Evolutionary conservation across 768 basidiomycete genomes (phyloP).

Genomic region (Xerocomus spinulosus): DNA sequence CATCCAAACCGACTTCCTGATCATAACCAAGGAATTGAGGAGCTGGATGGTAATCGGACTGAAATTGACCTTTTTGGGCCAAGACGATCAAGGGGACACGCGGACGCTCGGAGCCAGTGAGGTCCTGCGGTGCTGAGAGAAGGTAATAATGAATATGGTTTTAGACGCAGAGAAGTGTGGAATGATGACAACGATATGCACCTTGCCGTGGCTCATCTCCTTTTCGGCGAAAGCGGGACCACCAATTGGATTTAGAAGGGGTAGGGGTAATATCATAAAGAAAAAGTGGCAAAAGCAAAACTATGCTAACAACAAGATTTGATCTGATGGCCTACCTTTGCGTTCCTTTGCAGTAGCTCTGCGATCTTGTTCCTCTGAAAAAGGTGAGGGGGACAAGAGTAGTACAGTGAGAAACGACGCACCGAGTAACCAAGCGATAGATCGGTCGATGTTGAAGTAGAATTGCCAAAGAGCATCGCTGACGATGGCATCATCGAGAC

Average conservation of each 20-base stretch:
- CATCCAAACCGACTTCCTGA: conserved; percentile 21
- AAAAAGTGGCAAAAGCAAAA: conserved; percentile 32
- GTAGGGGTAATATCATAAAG: conserved; percentile 28
- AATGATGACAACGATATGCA: conserved; percentile 42
- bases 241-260: conserved; percentile 32
- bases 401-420: conserved; percentile 24
- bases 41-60: conserved; percentile 25
- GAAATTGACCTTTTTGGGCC: conserved; percentile 50
- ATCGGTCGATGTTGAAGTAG: conserved; percentile 79
- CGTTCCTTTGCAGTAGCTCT: conserved; percentile 62
- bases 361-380: conserved; percentile 64
- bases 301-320: conserved; percentile 27
- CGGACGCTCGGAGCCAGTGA: conserved; percentile 34
- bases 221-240: conserved; percentile 34
- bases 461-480: conserved; percentile 81
- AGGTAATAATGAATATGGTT: conserved; percentile 17
- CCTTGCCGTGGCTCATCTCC: conserved; percentile 48
- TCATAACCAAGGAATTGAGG: conserved; percentile 22
- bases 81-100: conserved; percentile 57
- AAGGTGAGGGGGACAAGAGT: not conserved
- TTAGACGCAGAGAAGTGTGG: conserved; percentile 11
- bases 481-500: conserved; percentile 70
- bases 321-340: conserved; percentile 67
- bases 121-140: conserved; percentile 17
- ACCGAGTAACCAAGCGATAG: conserved; percentile 74